These are phyloP conservation scores for Sungouiozyma ichnusensis DNA, from an alignment of 805 yeast species.

Conservation along the genomic window DNA sequence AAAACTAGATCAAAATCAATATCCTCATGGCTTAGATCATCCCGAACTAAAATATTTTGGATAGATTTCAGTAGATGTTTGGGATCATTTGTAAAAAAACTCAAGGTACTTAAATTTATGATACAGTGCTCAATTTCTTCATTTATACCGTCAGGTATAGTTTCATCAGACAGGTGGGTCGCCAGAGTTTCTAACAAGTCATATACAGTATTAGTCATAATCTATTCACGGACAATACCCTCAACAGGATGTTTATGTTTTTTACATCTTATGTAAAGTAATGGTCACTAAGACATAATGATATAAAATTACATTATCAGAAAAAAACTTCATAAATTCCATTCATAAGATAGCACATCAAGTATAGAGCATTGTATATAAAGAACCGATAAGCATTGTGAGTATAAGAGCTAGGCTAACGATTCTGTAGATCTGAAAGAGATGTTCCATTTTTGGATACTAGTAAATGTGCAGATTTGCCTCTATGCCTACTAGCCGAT, in stretches of 20 bases:
- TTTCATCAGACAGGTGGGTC: neutral
- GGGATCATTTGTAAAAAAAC: conserved; percentile 7
- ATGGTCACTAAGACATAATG: too few relatives aligned
- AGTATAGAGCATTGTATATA: too few relatives aligned
- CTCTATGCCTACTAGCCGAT: neutral
- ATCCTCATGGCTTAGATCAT: neutral
- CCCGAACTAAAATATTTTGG: conserved; percentile 10
- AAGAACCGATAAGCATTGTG: neutral
- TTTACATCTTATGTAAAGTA: too few relatives aligned
- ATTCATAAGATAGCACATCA: too few relatives aligned
- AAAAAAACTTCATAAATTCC: too few relatives aligned
- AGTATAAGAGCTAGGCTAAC: neutral
- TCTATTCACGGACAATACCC: too few relatives aligned
- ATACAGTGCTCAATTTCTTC: conserved; percentile 11
- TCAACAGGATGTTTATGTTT: too few relatives aligned
- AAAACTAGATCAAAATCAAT: conserved; percentile 17
- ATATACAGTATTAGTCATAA: neutral
- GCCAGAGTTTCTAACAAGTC: neutral
- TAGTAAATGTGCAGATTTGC: neutral
- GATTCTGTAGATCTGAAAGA: neutral
- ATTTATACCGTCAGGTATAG: conserved; percentile 7
- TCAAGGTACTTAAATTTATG: conserved; percentile 13
- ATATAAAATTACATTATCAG: too few relatives aligned
- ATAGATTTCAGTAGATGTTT: conserved; percentile 10
- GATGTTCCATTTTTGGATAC: too few relatives aligned